Evolutionary conservation across 73 alveolate species (phyloP).

Genomic region (Tetrahymena malaccensis): DNA sequence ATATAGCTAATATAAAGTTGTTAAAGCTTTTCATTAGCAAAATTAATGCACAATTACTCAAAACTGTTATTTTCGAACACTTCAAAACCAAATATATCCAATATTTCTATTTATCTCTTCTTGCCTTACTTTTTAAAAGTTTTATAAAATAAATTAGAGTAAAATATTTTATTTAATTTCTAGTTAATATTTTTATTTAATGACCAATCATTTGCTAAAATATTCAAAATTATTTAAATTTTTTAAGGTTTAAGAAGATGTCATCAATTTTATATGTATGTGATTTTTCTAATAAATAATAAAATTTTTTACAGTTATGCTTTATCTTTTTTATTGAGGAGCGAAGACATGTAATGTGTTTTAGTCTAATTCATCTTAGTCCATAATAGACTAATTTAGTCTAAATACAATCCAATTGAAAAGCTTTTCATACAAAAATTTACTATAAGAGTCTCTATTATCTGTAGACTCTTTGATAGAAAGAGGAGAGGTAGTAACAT

Average conservation of each 20-base stretch:
- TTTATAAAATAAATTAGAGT: not conserved
- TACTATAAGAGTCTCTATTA: slow-evolving; percentile 86
- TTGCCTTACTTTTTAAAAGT: not conserved
- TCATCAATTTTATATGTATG: not conserved
- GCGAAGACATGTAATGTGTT: slow-evolving; percentile 2
- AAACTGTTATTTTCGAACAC: slow-evolving; percentile 86
- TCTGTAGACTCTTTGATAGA: slow-evolving; percentile 35
- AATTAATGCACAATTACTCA: slow-evolving; percentile 89
- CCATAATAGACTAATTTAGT: slow-evolving; percentile 32
- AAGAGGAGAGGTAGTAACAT: slow-evolving; percentile 38
- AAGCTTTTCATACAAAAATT: slow-evolving; percentile 78
- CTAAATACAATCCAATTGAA: slow-evolving; percentile 78
- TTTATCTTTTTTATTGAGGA: not conserved
- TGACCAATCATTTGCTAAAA: no score
- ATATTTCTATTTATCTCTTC: slow-evolving; percentile 63
- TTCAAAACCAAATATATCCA: slow-evolving; percentile 96
- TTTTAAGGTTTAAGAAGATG: no score
- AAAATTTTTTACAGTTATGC: not conserved
- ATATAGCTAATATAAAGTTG: slow-evolving; percentile 86
- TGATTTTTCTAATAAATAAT: not conserved
- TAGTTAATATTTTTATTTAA: no score
- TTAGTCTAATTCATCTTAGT: not conserved
- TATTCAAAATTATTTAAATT: no score
- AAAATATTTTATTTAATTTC: no score
- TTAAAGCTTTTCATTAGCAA: slow-evolving; percentile 91